A percentile compares a stretch with the other conserved stretches of the same genome.
These are phyloP conservation scores for Tylopilus felleus DNA, from an alignment of 768 basidiomycete genomes.

Conservation along the genomic window DNA sequence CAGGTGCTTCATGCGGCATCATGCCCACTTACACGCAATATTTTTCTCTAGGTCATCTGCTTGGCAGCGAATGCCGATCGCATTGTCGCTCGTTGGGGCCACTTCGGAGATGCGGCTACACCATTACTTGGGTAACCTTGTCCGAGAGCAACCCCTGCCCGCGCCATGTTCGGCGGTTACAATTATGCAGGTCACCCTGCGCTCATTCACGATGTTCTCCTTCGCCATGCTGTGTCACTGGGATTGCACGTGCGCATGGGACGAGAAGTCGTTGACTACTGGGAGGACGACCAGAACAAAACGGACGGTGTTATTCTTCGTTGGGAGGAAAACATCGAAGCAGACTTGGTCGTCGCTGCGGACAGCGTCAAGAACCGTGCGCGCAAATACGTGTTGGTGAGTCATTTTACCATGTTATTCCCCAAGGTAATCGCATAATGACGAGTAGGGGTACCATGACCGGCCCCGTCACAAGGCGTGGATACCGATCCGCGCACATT, in stretches of 20 bases:
- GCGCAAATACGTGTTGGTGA: conserved; percentile 21
- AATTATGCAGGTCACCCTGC: conserved; percentile 24
- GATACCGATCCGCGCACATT: conserved; percentile 21
- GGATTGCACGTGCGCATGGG: conserved; percentile 25
- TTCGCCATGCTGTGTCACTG: conserved; percentile 20
- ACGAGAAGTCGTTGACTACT: conserved; percentile 22
- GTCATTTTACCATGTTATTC: background rate
- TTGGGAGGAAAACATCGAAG: conserved; percentile 14
- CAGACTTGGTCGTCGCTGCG: conserved; percentile 29
- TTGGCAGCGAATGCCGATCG: conserved; percentile 27
- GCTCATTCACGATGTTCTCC: conserved; percentile 18
- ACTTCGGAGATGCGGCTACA: conserved; percentile 10
- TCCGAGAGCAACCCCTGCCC: conserved; percentile 17
- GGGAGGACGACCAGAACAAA: conserved; percentile 6
- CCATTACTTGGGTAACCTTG: conserved; percentile 21
- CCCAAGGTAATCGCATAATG: background rate
- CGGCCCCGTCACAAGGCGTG: conserved; percentile 19
- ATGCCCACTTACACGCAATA: background rate
- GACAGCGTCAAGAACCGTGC: conserved; percentile 28
- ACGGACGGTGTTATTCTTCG: conserved; percentile 16
- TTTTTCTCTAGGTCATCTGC: conserved; percentile 15
- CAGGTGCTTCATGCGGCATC: background rate
- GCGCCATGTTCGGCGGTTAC: conserved; percentile 13
- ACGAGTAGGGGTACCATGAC: conserved; percentile 23
- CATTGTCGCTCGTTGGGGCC: conserved; percentile 28